These are phyloP conservation scores for Emmonsiellopsis sp. DNA, from an alignment of 2,329 filamentous ascomycete genomes.

Conservation along the genomic window DNA sequence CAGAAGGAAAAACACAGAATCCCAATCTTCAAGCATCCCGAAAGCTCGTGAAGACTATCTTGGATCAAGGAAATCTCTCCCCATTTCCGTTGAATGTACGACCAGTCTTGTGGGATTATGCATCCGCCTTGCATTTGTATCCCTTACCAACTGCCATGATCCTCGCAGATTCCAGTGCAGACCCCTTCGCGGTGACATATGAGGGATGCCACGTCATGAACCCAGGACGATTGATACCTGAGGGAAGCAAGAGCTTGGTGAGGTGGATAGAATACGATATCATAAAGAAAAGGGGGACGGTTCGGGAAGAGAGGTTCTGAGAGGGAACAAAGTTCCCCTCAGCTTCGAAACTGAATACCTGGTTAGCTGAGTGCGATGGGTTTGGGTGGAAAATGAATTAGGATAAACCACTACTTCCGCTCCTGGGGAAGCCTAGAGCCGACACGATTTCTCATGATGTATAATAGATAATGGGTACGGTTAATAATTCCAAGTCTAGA, in stretches of 20 bases:
- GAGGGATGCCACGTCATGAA: slow-evolving; percentile 96
- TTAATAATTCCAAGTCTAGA: too few species aligned
- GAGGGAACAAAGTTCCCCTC: slow-evolving; percentile 1
- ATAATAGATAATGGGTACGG: too few species aligned
- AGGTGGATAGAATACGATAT: slow-evolving; percentile 85
- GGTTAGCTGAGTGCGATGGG: too few species aligned
- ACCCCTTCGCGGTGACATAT: slow-evolving; percentile 80
- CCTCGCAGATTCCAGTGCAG: slow-evolving; percentile 70
- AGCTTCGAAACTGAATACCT: background rate
- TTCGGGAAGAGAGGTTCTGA: slow-evolving; percentile 55
- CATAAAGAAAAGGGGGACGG: slow-evolving; percentile 48
- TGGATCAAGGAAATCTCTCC: slow-evolving; percentile 82
- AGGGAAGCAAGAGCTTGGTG: slow-evolving; percentile 58
- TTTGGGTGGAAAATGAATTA: too few species aligned
- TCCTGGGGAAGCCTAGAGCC: too few species aligned
- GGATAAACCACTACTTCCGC: too few species aligned
- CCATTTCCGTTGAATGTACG: slow-evolving; percentile 74
- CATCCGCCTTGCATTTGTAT: slow-evolving; percentile 67
- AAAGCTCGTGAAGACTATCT: slow-evolving; percentile 78
- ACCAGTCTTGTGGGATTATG: slow-evolving; percentile 86
- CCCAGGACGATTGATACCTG: slow-evolving; percentile 66
- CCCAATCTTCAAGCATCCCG: slow-evolving; percentile 45
- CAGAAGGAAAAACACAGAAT: background rate
- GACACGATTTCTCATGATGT: too few species aligned
- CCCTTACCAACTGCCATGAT: slow-evolving; percentile 78